Conservation (phyloP, 805 yeast species). For the Metschnikowia picachoensis region DNA sequence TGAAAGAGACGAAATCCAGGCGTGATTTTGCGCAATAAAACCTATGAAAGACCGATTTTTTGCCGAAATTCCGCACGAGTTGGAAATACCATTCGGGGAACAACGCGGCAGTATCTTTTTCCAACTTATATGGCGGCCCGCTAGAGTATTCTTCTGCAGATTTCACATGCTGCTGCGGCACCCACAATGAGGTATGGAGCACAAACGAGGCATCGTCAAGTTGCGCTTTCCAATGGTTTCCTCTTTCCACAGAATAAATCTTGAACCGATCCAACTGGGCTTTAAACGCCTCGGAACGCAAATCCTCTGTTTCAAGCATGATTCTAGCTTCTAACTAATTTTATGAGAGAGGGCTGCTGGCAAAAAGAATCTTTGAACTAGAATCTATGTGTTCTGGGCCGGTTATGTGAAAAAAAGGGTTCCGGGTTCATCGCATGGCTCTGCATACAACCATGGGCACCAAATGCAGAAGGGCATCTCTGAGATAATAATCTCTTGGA, state of each 20-base stretch:
- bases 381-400: no score
- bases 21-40: slow-evolving; percentile 1
- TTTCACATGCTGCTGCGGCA: slow-evolving; percentile 1
- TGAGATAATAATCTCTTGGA: no score
- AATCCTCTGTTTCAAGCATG: not conserved
- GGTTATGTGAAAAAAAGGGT: no score
- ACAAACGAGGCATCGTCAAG: not conserved
- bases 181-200: not conserved
- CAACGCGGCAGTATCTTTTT: not conserved
- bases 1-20: not conserved
- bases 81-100: slow-evolving; percentile 7
- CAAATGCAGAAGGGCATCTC: no score
- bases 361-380: no score
- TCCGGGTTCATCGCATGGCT: no score
- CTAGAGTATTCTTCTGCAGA: not conserved
- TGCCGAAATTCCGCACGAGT: slow-evolving; percentile 2
- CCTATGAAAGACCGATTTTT: slow-evolving; percentile 1
- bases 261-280: slow-evolving; percentile 5
- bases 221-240: slow-evolving; percentile 1
- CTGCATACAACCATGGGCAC: no score
- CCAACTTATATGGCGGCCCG: slow-evolving; percentile 3
- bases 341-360: no score
- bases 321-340: no score
- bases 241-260: not conserved
- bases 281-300: slow-evolving; percentile 1